Evolutionary conservation across 106 monocot species (phyloP).

Genomic region (Apostasia shenzhenica): DNA sequence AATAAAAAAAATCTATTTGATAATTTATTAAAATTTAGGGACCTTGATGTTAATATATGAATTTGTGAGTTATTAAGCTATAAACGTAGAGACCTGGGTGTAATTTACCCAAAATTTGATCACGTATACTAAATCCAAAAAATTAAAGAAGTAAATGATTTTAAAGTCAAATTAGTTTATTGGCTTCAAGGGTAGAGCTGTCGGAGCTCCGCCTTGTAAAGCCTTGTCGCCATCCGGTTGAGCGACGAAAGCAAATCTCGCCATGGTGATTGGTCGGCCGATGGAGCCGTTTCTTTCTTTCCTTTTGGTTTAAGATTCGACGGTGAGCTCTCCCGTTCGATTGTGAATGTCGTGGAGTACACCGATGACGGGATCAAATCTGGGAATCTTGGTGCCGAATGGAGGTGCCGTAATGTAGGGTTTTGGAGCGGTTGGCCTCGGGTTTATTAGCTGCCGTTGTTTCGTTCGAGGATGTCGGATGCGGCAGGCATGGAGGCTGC

Average conservation of each 20-base stretch:
- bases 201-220: too few species aligned
- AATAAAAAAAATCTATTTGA: too few species aligned
- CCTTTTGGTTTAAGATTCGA: conserved; percentile 7
- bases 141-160: too few species aligned
- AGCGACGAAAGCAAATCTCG: background rate
- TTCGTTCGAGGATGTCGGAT: conserved; percentile 38
- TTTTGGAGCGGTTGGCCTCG: background rate
- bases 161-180: too few species aligned
- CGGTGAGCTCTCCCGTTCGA: background rate
- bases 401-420: background rate
- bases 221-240: background rate
- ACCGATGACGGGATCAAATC: background rate
- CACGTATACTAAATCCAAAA: too few species aligned
- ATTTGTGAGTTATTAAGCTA: too few species aligned
- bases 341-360: background rate
- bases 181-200: too few species aligned
- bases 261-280: background rate
- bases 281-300: background rate
- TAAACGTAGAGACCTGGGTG: too few species aligned
- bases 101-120: too few species aligned
- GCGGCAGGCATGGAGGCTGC: conserved; percentile 16
- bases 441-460: background rate
- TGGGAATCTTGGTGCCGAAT: background rate
- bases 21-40: too few species aligned
- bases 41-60: too few species aligned